Percentiles rank a stretch among this genome's conserved stretches.
phyloP scores from a whole-genome alignment of 177 flowering plant genomes.

The Viscum album region DNA sequence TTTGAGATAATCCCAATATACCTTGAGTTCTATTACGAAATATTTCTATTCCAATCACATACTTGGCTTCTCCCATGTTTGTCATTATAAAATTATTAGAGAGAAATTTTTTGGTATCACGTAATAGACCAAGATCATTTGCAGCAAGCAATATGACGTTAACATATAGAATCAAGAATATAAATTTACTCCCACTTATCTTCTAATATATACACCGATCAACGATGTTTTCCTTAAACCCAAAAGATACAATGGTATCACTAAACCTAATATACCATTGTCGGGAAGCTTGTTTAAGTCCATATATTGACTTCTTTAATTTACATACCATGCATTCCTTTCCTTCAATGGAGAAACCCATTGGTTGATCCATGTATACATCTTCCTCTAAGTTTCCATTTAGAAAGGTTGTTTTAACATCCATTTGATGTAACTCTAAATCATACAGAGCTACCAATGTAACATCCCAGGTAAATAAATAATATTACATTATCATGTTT shows the following conservation, averaged over 20 bases:
- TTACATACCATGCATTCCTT: constrained; percentile 12
- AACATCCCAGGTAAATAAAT: no score
- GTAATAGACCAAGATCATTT: constrained; percentile 6
- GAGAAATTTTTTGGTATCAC: constrained; percentile 10
- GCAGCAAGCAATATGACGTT: constrained; percentile 9
- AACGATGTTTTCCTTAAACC: constrained; percentile 9
- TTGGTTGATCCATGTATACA: no score
- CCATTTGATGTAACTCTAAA: no score
- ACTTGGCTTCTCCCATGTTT: constrained; percentile 9
- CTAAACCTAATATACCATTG: constrained; percentile 10
- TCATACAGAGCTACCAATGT: no score
- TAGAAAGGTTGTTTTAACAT: no score
- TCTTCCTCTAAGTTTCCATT: no score
- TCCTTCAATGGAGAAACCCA: background rate
- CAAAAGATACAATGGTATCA: constrained; percentile 3
- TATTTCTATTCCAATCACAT: constrained; percentile 8
- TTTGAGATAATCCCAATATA: constrained; percentile 6
- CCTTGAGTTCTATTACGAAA: background rate
- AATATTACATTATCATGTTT: no score
- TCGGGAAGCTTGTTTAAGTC: constrained; percentile 11
- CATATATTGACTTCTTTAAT: constrained; percentile 11
- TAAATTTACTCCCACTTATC: constrained; percentile 11
- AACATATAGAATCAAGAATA: constrained; percentile 2
- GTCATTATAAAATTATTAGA: constrained; percentile 10
- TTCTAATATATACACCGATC: constrained; percentile 13